These are phyloP conservation scores for Elsinoe necatrix DNA, from an alignment of 2,329 filamentous ascomycete species.

Conservation along the genomic window DNA sequence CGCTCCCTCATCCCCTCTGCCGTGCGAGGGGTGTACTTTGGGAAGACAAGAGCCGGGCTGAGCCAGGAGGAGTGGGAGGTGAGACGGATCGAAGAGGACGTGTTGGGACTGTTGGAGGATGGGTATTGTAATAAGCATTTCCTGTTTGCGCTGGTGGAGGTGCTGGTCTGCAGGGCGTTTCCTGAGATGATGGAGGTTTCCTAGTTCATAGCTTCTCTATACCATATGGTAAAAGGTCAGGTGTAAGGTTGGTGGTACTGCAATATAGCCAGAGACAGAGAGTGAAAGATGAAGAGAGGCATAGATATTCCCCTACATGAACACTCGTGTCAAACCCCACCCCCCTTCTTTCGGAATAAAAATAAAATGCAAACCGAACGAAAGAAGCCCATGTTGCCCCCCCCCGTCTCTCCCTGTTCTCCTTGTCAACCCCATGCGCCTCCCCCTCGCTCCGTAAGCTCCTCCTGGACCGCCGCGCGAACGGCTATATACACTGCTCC, in stretches of 20 bases:
- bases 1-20: conserved; percentile 40
- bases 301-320: not conserved
- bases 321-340: not conserved
- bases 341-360: not conserved
- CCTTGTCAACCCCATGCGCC: too few relatives aligned
- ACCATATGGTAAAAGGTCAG: too few relatives aligned
- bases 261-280: conserved; percentile 26
- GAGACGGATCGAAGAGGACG: conserved; percentile 36
- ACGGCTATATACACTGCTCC: not conserved
- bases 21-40: conserved; percentile 39
- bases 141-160: conserved; percentile 71
- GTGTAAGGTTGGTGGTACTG: not conserved
- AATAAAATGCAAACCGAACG: not conserved
- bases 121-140: conserved; percentile 89
- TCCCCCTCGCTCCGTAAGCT: too few relatives aligned
- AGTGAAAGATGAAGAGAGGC: conserved; percentile 45
- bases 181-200: conserved; percentile 58
- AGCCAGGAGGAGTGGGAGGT: conserved; percentile 38
- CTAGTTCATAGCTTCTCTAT: not conserved
- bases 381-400: not conserved
- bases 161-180: conserved; percentile 70
- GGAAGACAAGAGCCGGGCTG: conserved; percentile 22
- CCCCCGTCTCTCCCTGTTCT: not conserved
- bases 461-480: not conserved
- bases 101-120: conserved; percentile 70